Evolutionary conservation across 2,329 filamentous ascomycete genomes (phyloP).

Genomic region (Sporothrix globosa): DNA sequence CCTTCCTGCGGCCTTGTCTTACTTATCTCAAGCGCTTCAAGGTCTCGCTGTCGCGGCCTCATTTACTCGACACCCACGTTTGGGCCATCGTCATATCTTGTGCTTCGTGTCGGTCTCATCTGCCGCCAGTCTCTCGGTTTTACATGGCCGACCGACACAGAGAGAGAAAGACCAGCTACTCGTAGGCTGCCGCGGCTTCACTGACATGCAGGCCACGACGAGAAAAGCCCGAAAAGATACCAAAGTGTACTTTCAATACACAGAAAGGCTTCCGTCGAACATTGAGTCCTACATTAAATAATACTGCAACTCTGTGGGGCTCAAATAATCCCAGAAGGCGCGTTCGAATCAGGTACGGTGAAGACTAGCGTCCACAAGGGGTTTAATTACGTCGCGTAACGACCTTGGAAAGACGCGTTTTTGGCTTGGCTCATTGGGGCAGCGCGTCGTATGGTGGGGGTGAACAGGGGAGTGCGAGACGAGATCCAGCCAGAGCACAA

Average conservation of each 20-base stretch:
- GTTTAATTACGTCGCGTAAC: constrained; percentile 18
- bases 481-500: not conserved
- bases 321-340: constrained; percentile 1
- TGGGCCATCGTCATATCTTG: not conserved
- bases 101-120: constrained; percentile 23
- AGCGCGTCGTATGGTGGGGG: constrained; percentile 27
- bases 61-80: constrained; percentile 8
- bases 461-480: not conserved
- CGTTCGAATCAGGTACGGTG: constrained; percentile 26
- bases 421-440: constrained; percentile 24
- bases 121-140: constrained; percentile 15
- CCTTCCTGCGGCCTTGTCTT: not conserved
- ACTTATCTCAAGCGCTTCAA: not conserved
- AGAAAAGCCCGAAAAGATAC: not conserved
- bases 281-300: too few species aligned
- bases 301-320: constrained; percentile 20
- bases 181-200: not conserved
- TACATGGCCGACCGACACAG: constrained; percentile 2
- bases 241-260: not conserved
- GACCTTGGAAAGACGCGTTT: constrained; percentile 25
- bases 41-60: constrained; percentile 18
- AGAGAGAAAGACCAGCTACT: too few species aligned
- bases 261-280: too few species aligned
- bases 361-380: not conserved
- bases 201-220: not conserved